These are phyloP conservation scores for Colletotrichum lupini DNA, from an alignment of 2,329 filamentous ascomycete species.

Conservation along the genomic window DNA sequence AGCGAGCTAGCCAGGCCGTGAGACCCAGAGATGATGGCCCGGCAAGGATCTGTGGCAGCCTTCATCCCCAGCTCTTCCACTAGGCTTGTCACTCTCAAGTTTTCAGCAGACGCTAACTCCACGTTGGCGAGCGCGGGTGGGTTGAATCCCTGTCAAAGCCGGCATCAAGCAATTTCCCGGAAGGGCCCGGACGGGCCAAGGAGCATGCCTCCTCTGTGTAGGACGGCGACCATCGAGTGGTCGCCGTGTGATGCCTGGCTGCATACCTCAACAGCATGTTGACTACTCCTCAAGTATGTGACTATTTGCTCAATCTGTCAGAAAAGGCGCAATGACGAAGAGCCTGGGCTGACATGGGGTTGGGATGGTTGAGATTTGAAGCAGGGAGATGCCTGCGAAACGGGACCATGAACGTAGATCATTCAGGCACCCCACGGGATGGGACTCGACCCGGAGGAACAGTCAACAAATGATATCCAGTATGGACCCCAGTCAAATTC, in stretches of 20 bases:
- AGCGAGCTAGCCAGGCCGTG: neutral
- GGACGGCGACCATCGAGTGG: neutral
- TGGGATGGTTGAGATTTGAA: neutral
- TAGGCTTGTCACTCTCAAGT: neutral
- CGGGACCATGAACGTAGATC: neutral
- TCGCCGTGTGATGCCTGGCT: neutral
- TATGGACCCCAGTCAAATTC: neutral
- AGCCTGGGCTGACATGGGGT: neutral
- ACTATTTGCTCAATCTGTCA: neutral
- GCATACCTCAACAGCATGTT: neutral
- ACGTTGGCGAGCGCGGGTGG: neutral
- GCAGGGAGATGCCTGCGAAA: neutral
- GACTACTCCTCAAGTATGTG: too few species aligned
- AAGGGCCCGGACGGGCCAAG: neutral
- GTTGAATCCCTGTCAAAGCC: neutral
- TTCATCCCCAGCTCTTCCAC: neutral
- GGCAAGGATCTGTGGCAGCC: neutral
- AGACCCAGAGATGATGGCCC: neutral
- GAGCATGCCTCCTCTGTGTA: neutral
- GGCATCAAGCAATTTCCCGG: neutral
- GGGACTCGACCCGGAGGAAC: neutral
- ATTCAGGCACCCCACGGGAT: neutral
- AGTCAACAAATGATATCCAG: neutral
- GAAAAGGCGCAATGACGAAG: neutral
- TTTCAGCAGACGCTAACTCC: neutral